Percentiles rank a stretch among this genome's conserved stretches.
Conservation (phyloP, 345 rosid species). For the Boechera retrofracta region DNA sequence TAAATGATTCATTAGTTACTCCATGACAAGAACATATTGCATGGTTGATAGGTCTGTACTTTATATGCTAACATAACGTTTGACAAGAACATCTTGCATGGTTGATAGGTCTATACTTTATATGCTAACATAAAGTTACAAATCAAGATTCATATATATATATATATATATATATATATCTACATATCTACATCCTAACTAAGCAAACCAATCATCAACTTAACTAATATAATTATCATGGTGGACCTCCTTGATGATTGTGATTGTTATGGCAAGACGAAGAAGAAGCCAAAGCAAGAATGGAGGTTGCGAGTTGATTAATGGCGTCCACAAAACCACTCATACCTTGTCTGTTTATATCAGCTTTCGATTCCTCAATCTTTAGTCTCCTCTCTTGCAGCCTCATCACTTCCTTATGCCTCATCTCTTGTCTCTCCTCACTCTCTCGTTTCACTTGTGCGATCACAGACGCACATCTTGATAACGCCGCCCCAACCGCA, state of each 20-base stretch:
- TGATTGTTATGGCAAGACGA: constrained; percentile 19
- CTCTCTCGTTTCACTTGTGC: constrained; percentile 66
- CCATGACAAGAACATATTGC: constrained; percentile 6
- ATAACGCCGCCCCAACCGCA: constrained; percentile 59
- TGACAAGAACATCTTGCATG: constrained; percentile 16
- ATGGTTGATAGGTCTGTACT: constrained; percentile 12
- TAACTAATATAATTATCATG: neutral
- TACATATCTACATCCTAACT: neutral
- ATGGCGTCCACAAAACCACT: constrained; percentile 68
- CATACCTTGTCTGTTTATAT: constrained; percentile 57
- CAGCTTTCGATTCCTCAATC: constrained; percentile 68
- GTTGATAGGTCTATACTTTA: neutral
- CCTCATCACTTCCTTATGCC: constrained; percentile 65
- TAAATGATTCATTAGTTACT: neutral
- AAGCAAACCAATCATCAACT: neutral
- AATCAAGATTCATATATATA: constrained; percentile 15
- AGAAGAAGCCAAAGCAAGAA: constrained; percentile 60
- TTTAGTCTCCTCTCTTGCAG: constrained; percentile 63
- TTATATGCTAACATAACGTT: neutral
- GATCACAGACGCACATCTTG: constrained; percentile 64
- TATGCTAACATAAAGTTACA: neutral
- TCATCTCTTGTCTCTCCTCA: constrained; percentile 64
- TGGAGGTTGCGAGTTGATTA: constrained; percentile 75
- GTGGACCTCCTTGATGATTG: constrained; percentile 29
- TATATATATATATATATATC: neutral